Base-by-base conservation (phyloP, 2,329 filamentous ascomycete species). In the Arthrobotrys conoides region DNA sequence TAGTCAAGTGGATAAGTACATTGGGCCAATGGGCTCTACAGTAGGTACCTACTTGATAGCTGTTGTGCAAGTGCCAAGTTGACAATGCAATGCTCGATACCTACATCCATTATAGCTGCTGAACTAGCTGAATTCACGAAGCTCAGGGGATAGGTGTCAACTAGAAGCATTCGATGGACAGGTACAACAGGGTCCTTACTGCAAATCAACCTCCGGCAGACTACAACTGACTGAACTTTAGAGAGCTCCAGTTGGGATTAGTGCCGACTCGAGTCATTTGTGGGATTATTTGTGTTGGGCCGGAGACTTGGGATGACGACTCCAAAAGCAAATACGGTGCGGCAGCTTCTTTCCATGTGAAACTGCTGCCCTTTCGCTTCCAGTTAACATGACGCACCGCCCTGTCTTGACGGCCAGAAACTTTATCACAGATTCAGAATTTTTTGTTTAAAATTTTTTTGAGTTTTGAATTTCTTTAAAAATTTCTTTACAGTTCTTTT, bases 231-330 rank as follows among this genome's bases (percentile, higher is more conserved):
- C n/a, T n/a, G n/a, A n/a, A n/a, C n/a, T 69, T 41, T 48, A 16
- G 22, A 61, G 66, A 69, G 66, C 66, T 69, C 66, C 46, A 65
- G 46, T 51, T 51, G 30, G 41, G 51, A 1, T 27, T 65, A 65
- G 61, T 36, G 16, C 41, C 24, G 33, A 24, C 55, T 24, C 51
- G 38, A 44, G n/a, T 66, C 36, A 30, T 36, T 71, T 61, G 72
- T 76, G 72, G 72, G 22, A 76, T 76, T 76, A 69, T 76, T 57
- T 76, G 72, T 59, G 72, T 76, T 76, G 72, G 51, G 53, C 24
- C 41, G 33, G 38, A 30, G 27, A 65, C 24, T 65, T 49, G 61
- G 59, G 61, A 53, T 27, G 67, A 41, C 18, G 51, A 33, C 30
- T 8, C 18, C 16, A 27, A 64, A 71, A 38, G 41, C 22, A 71